phyloP scores from a whole-genome alignment of 2,329 filamentous ascomycete genomes.

The Boeremia exigua region DNA sequence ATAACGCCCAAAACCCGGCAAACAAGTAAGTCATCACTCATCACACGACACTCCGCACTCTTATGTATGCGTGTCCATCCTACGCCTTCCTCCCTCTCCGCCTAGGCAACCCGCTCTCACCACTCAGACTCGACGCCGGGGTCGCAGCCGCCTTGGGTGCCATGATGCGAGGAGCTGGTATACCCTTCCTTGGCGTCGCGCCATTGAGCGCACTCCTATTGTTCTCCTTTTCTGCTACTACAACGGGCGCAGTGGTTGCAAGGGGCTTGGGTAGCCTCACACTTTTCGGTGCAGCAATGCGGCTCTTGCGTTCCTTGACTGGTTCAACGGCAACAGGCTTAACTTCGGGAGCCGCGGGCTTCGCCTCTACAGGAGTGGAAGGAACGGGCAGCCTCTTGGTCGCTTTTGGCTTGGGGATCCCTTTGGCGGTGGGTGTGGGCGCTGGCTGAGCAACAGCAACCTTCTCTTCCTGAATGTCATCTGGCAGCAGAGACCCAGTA shows the following conservation, averaged over 20 bases:
- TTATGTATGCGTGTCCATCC: too few relatives aligned
- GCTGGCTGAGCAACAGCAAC: constrained; percentile 3
- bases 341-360: constrained; percentile 29
- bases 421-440: constrained; percentile 14
- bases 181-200: constrained; percentile 40
- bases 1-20: constrained; percentile 7
- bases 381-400: constrained; percentile 32
- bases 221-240: constrained; percentile 19
- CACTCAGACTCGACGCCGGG: constrained; percentile 17
- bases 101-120: constrained; percentile 41
- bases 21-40: constrained; percentile 2
- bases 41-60: neutral
- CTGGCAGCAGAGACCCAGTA: constrained; percentile 38
- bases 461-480: constrained; percentile 33
- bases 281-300: constrained; percentile 44
- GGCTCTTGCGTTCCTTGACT: constrained; percentile 36
- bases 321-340: constrained; percentile 31
- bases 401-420: constrained; percentile 25
- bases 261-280: constrained; percentile 39
- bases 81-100: constrained; percentile 34
- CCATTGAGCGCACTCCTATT: constrained; percentile 32
- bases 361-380: constrained; percentile 18
- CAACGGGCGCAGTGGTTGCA: constrained; percentile 4
- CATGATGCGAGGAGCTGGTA: constrained; percentile 31
- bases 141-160: constrained; percentile 12